phyloP scores from a whole-genome alignment of 1,284 basidiomycete species.

The Fomitopsis palustris region DNA sequence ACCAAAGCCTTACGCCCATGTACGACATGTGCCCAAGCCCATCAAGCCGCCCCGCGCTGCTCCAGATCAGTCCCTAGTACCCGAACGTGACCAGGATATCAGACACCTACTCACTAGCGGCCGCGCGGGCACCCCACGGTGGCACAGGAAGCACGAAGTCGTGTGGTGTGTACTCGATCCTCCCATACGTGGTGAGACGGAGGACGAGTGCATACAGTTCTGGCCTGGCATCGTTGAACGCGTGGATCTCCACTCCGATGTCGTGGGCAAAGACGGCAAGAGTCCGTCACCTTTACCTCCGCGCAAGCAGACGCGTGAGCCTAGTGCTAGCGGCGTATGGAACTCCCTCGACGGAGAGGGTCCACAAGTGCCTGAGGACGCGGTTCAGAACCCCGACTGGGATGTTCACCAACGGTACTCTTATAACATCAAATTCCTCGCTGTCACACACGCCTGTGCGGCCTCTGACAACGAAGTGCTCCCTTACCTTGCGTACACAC shows the following conservation, averaged over 20 bases:
- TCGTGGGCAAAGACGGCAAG: conserved; percentile 9
- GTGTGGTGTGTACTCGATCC: conserved; percentile 65
- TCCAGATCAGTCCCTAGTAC: conserved; percentile 47
- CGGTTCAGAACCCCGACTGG: conserved; percentile 41
- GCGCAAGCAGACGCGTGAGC: neutral
- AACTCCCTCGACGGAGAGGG: neutral
- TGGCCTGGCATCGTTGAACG: conserved; percentile 75
- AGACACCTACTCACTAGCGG: conserved; percentile 43
- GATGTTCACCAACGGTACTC: conserved; percentile 48
- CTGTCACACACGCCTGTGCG: conserved; percentile 41
- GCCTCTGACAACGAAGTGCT: conserved; percentile 54
- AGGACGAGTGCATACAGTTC: conserved; percentile 46
- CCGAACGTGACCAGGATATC: conserved; percentile 59
- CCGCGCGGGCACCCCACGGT: conserved; percentile 42
- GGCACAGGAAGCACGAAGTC: conserved; percentile 66
- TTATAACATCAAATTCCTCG: conserved; percentile 66
- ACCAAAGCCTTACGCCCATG: conserved; percentile 47
- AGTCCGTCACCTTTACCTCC: neutral
- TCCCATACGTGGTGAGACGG: conserved; percentile 41
- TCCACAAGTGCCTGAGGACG: conserved; percentile 7
- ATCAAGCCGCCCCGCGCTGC: conserved; percentile 33
- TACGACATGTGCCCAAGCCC: conserved; percentile 49
- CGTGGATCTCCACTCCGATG: conserved; percentile 40
- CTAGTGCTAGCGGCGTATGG: neutral
- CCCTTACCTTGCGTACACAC: conserved; percentile 67